Percentiles rank a stretch among this genome's conserved stretches.
These are phyloP conservation scores for Eucalyptus microcorys DNA, from an alignment of 345 rosid genomes.

Conservation along the genomic window DNA sequence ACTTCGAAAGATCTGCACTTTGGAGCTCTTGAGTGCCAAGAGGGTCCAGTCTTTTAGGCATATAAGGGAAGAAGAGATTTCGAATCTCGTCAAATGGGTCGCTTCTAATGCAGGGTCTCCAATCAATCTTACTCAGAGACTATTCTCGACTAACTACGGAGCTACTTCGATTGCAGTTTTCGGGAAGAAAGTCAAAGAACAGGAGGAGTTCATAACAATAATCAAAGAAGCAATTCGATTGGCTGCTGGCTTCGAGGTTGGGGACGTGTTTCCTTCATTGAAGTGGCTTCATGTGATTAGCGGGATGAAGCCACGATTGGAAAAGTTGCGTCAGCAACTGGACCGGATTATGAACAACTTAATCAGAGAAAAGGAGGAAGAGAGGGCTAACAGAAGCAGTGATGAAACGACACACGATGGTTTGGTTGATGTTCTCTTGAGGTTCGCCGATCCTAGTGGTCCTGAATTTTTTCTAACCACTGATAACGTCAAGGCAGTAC, in stretches of 20 bases:
- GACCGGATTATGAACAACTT: constrained; percentile 13
- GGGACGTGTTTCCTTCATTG: constrained; percentile 15
- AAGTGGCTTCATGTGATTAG: background rate
- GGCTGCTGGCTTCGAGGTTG: constrained; percentile 4
- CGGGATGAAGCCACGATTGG: background rate
- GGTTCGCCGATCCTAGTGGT: background rate
- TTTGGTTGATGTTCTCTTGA: constrained; percentile 24
- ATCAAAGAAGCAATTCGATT: background rate
- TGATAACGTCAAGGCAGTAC: constrained; percentile 16
- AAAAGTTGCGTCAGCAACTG: background rate
- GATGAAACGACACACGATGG: background rate
- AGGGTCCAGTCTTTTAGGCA: constrained; percentile 1
- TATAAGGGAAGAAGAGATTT: constrained; percentile 8
- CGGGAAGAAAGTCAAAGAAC: constrained; percentile 10
- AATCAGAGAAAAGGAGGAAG: constrained; percentile 6
- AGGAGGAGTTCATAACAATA: background rate
- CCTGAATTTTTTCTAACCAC: background rate
- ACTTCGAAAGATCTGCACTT: background rate
- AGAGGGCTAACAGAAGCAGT: background rate
- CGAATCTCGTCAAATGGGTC: background rate
- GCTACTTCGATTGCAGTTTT: background rate
- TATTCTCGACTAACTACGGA: background rate
- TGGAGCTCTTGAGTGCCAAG: background rate
- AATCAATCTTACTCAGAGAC: background rate
- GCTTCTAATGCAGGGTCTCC: background rate